These are phyloP conservation scores for Exophiala bonariae DNA, from an alignment of 2,329 filamentous ascomycete genomes.

Conservation along the genomic window DNA sequence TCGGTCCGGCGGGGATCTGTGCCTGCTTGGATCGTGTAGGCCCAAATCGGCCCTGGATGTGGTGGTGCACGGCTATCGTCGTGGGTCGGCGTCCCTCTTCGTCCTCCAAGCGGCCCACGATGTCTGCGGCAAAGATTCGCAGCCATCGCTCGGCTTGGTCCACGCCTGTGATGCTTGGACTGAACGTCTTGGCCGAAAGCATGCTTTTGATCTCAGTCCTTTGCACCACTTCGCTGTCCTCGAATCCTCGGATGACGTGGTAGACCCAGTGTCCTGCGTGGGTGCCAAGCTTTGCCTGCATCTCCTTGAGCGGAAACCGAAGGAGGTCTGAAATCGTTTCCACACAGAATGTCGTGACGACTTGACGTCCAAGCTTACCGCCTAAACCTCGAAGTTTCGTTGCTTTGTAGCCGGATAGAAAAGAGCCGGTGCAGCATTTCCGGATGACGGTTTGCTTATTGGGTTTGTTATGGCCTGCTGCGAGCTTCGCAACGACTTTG, in stretches of 20 bases:
- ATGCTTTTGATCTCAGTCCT: conserved; percentile 94
- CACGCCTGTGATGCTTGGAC: conserved; percentile 72
- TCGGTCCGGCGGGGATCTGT: conserved; percentile 72
- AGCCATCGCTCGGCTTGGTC: conserved; percentile 84
- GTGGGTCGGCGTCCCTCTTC: conserved; percentile 84
- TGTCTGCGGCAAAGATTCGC: conserved; percentile 85
- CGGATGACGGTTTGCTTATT: conserved; percentile 91
- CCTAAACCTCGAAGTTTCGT: conserved; percentile 91
- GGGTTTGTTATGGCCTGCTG: conserved; percentile 86
- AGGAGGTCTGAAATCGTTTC: conserved; percentile 76
- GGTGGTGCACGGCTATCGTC: conserved; percentile 79
- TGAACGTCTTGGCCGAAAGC: conserved; percentile 92
- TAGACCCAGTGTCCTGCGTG: conserved; percentile 85
- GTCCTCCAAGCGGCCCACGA: conserved; percentile 82
- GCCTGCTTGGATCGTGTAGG: conserved; percentile 73
- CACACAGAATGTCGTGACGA: conserved; percentile 74
- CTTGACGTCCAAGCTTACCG: conserved; percentile 85
- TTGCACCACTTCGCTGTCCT: conserved; percentile 82
- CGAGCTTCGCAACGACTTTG: conserved; percentile 92
- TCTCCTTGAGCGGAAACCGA: conserved; percentile 67
- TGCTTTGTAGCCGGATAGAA: conserved; percentile 81
- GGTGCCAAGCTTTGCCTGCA: conserved; percentile 77
- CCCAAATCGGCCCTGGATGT: conserved; percentile 54
- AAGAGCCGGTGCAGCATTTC: conserved; percentile 73
- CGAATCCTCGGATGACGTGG: conserved; percentile 78